These are phyloP conservation scores for Penicillium sp. DNA, from an alignment of 2,329 filamentous ascomycete species.

Conservation along the genomic window DNA sequence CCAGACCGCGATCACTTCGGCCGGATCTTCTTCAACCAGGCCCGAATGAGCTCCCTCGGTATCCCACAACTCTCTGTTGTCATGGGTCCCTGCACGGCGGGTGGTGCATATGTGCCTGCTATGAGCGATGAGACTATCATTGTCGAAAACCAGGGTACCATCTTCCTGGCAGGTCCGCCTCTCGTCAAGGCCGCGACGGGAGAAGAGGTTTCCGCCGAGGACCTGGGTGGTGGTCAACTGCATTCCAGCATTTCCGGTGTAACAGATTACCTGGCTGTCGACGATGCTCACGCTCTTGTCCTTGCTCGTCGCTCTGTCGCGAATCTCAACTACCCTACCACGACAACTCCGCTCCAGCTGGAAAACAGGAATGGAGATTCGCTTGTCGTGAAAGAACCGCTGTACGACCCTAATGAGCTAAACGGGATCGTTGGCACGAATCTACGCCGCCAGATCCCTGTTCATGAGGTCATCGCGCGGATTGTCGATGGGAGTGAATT, in stretches of 20 bases:
- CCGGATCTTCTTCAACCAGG: slow-evolving; percentile 97
- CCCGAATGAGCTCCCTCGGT: slow-evolving; percentile 80
- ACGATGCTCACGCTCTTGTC: slow-evolving; percentile 87
- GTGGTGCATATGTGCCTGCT: slow-evolving; percentile 90
- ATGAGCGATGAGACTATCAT: slow-evolving; percentile 99
- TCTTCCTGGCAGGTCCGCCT: slow-evolving; percentile 92
- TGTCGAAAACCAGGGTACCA: slow-evolving; percentile 91
- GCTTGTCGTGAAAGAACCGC: slow-evolving; percentile 63
- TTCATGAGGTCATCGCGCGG: slow-evolving; percentile 86
- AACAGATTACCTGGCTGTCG: slow-evolving; percentile 89
- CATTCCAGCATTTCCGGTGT: slow-evolving; percentile 91
- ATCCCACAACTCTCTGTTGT: slow-evolving; percentile 94
- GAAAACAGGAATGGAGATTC: slow-evolving; percentile 17
- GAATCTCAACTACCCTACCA: slow-evolving; percentile 83
- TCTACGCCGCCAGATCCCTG: slow-evolving; percentile 77
- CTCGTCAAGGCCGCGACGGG: slow-evolving; percentile 95
- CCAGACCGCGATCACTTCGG: slow-evolving; percentile 94
- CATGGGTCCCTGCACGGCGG: slow-evolving; percentile 95
- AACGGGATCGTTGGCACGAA: slow-evolving; percentile 88
- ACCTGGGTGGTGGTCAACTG: slow-evolving; percentile 83
- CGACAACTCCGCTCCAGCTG: slow-evolving; percentile 33
- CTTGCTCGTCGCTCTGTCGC: slow-evolving; percentile 78
- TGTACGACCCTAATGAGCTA: slow-evolving; percentile 77
- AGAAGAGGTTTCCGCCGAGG: slow-evolving; percentile 85
- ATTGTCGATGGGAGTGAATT: slow-evolving; percentile 90